Conservation (phyloP, 805 yeast species). For the Starmerella sirachaensis region DNA sequence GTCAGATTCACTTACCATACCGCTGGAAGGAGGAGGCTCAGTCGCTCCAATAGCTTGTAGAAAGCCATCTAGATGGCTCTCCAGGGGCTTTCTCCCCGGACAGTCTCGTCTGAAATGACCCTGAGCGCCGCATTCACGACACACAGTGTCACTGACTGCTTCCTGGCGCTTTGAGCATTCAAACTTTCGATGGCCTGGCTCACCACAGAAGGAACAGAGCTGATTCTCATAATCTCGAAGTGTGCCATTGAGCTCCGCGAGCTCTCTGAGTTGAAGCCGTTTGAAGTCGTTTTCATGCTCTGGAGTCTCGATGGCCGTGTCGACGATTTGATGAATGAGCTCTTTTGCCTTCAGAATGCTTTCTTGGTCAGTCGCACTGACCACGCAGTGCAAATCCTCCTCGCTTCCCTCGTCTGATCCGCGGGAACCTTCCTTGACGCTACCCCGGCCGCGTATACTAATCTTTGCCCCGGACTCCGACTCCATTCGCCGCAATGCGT, state of each 20-base stretch:
- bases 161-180: slow-evolving; percentile 59
- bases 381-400: slow-evolving; percentile 81
- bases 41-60: too few relatives aligned
- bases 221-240: slow-evolving; percentile 64
- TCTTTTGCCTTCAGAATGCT: slow-evolving; percentile 64
- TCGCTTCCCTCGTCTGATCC: slow-evolving; percentile 39
- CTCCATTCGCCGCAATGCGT: slow-evolving; percentile 69
- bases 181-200: slow-evolving; percentile 73
- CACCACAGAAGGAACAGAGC: slow-evolving; percentile 56
- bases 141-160: slow-evolving; percentile 47
- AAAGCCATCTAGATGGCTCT: too few relatives aligned
- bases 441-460: slow-evolving; percentile 89
- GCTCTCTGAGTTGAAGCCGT: slow-evolving; percentile 77
- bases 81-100: too few relatives aligned
- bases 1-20: too few relatives aligned
- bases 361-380: slow-evolving; percentile 71
- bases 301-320: slow-evolving; percentile 77
- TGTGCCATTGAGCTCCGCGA: slow-evolving; percentile 92
- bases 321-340: slow-evolving; percentile 61
- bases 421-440: slow-evolving; percentile 69
- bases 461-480: slow-evolving; percentile 78
- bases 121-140: slow-evolving; percentile 63
- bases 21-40: too few relatives aligned
- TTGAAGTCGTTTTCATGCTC: slow-evolving; percentile 88
- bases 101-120: slow-evolving; percentile 92